Conservation (phyloP, 805 yeast species). For the Candida koratica region DNA sequence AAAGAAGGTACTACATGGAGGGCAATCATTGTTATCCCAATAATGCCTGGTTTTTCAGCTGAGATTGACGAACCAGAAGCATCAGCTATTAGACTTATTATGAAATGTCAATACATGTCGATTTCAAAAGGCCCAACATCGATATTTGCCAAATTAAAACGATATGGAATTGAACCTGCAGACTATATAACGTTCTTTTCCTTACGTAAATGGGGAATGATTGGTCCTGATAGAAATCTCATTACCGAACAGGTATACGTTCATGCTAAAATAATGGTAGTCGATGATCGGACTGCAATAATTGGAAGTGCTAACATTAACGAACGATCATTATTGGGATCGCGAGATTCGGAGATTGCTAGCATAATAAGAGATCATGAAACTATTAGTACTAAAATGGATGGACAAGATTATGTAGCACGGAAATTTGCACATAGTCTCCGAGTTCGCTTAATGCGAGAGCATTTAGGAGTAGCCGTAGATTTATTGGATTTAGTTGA, state of each 20-base stretch:
- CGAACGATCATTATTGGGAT: slow-evolving; percentile 94
- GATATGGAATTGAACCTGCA: slow-evolving; percentile 80
- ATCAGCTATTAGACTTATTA: slow-evolving; percentile 88
- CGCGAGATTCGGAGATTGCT: slow-evolving; percentile 92
- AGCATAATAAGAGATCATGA: slow-evolving; percentile 82
- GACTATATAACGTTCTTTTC: slow-evolving; percentile 91
- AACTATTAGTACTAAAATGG: slow-evolving; percentile 67
- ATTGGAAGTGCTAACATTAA: slow-evolving; percentile 97
- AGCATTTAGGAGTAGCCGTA: slow-evolving; percentile 91
- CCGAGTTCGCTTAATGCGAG: slow-evolving; percentile 91
- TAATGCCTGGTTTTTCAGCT: slow-evolving; percentile 96
- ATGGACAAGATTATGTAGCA: slow-evolving; percentile 75
- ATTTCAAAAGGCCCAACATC: slow-evolving; percentile 88
- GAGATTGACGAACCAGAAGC: slow-evolving; percentile 93
- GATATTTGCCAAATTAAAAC: slow-evolving; percentile 75
- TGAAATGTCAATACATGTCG: slow-evolving; percentile 94
- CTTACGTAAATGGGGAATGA: slow-evolving; percentile 90
- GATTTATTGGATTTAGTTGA: slow-evolving; percentile 81
- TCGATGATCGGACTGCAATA: slow-evolving; percentile 88
- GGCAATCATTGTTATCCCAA: slow-evolving; percentile 86
- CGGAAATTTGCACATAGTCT: slow-evolving; percentile 86
- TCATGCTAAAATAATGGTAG: slow-evolving; percentile 88
- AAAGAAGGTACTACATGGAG: slow-evolving; percentile 76
- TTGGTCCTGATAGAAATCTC: slow-evolving; percentile 68
- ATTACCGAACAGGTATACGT: slow-evolving; percentile 91